Evolutionary conservation across 2,329 filamentous ascomycete species (phyloP), one percentile per base, ranked within the genome.

Genomic region (Aspergillus pseudoglaucus): DNA sequence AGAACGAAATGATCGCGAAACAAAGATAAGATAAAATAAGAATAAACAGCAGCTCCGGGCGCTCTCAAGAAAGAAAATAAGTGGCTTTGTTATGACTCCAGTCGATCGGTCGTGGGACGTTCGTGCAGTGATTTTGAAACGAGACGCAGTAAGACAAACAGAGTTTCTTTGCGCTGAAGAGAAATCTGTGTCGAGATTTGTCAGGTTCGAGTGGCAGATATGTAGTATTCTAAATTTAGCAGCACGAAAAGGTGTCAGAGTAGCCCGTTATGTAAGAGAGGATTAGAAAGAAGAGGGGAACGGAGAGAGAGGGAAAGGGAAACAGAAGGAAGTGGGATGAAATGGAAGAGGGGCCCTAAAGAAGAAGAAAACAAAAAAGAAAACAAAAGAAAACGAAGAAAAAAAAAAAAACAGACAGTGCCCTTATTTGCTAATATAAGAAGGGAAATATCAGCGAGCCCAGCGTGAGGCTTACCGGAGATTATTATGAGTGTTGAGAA

Each of bases 191-290:
- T 27, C 8, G 25, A 27, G 9, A 27, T 27, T 27, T 27, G 25
- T 27, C 25, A 27, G 25, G 25, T 42, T 52, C 46, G 53, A 58
- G 47, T 20, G 51, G 44, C 41, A 55, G 47, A 46, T 52, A 50
- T 47, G 49, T 52, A 54, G 50, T 52, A 53, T 64, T 57, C 63
- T 66, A 66, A 66, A 61, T 64, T 63, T 66, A 66, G 63, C 61
- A 62, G 57, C 59, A 51, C 46, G 46, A 53, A 51, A 53, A 59
- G 49, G n/a, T 56, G 59, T 61, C 54, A 56, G 59, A 56, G 60
- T 46, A 51, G 51, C 3, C 15, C 12, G 39, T 20, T 20, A 53
- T 55, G 50, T 47, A 53, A 57, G 49, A 22, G 47, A 47, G 40
- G 17, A 42, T 42, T n/a, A 25, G 23, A 42, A 17, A 9, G 23